These are phyloP conservation scores for Hypoxylon sp. DNA, from an alignment of 2,329 filamentous ascomycete species.

Conservation along the genomic window DNA sequence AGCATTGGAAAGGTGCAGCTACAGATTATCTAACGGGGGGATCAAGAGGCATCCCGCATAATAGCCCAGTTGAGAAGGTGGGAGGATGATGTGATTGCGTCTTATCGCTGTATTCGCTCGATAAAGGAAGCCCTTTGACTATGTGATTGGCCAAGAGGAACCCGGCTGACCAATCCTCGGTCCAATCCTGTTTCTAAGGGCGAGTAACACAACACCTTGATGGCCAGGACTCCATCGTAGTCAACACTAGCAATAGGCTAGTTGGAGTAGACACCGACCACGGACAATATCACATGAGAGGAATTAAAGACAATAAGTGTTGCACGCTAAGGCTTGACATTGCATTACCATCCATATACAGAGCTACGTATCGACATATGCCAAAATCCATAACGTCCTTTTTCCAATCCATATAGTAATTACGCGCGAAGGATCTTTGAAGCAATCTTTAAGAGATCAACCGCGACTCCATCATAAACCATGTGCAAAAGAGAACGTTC, in stretches of 20 bases:
- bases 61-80: constrained; percentile 42
- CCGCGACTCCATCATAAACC: constrained; percentile 44
- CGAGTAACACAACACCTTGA: constrained; percentile 22
- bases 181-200: background rate
- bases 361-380: constrained; percentile 57
- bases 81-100: constrained; percentile 17
- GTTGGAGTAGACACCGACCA: background rate
- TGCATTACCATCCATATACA: constrained; percentile 57
- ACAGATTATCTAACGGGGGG: background rate
- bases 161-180: constrained; percentile 1
- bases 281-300: background rate
- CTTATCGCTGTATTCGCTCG: constrained; percentile 16
- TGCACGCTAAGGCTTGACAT: constrained; percentile 46
- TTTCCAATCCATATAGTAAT: constrained; percentile 49
- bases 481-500: constrained; percentile 36
- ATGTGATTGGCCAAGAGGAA: constrained; percentile 15
- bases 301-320: background rate
- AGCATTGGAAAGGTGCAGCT: too few relatives aligned
- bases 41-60: constrained; percentile 5
- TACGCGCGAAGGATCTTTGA: constrained; percentile 39
- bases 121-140: constrained; percentile 1
- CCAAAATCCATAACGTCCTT: constrained; percentile 53
- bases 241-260: background rate
- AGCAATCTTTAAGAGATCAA: constrained; percentile 49
- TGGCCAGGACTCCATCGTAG: background rate